phyloP scores from a whole-genome alignment of 768 basidiomycete genomes.

The Boletus insuetus region DNA sequence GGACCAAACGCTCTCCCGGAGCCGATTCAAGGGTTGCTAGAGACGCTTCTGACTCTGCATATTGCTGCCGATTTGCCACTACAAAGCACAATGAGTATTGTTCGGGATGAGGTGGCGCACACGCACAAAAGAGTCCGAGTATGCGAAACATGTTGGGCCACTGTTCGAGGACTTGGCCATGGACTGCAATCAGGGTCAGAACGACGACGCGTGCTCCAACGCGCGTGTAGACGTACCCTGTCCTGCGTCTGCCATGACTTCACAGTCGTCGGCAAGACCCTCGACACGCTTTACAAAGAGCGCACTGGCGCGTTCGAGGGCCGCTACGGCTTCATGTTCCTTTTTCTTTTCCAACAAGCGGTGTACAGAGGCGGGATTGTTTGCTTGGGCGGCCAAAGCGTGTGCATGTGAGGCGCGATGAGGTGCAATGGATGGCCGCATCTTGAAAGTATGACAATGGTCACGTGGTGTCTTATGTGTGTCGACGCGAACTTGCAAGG shows the following conservation, averaged over 20 bases:
- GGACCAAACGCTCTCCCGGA: constrained; percentile 63
- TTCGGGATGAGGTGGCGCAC: not conserved
- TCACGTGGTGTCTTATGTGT: constrained; percentile 11
- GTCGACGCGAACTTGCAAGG: constrained; percentile 8
- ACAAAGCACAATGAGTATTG: not conserved
- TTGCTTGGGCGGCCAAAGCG: constrained; percentile 34
- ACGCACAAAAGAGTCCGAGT: constrained; percentile 64
- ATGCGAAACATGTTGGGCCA: constrained; percentile 86
- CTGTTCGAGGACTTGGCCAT: constrained; percentile 74
- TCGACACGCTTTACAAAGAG: constrained; percentile 67
- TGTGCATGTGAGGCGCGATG: constrained; percentile 49
- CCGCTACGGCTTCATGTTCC: constrained; percentile 72
- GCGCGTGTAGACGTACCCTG: constrained; percentile 42
- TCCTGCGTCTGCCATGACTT: constrained; percentile 76
- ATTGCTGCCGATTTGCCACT: constrained; percentile 51
- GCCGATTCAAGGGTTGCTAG: constrained; percentile 10
- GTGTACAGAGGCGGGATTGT: constrained; percentile 47
- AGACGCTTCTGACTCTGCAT: constrained; percentile 26
- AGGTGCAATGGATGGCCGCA: constrained; percentile 58
- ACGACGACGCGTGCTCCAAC: too few species aligned
- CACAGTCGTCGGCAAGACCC: constrained; percentile 66
- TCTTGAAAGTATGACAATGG: constrained; percentile 16
- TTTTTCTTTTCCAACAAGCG: constrained; percentile 78
- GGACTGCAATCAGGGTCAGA: constrained; percentile 41
- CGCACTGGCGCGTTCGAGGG: constrained; percentile 62